Base-by-base conservation (phyloP, 805 yeast genomes). In the Schwanniomyces vanrijiae region DNA sequence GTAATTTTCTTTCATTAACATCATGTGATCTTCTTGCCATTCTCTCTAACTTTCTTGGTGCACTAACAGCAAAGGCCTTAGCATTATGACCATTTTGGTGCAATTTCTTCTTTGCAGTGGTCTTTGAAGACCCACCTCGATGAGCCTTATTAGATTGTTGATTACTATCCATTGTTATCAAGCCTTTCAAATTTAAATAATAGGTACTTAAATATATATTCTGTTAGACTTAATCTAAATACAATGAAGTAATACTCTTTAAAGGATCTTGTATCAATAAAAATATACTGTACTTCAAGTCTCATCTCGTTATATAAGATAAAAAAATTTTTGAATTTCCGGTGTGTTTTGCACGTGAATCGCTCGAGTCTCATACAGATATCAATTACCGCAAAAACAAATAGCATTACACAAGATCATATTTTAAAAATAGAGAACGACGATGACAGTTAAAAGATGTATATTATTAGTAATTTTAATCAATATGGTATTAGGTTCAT, bases 21-120 rank as follows among this genome's bases (percentile, higher is more conserved):
- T 94, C 99, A 53, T 86, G 86, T 5, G 95, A 69, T 64, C 99
- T 79, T 61, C 82, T 81, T 52, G 96, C 96, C 77, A 80, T 84
- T 52, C 87, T 78, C 55, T 88, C 90, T 65, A 91, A 76, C 65
- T 89, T 90, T 14, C 94, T 85, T 1, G 98, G 98, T 16, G 77
- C 77, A 37, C 65, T 60, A 16, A 72, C 75, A 5, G 76, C 77
- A 56, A 73, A 73, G 2, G 77, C 77, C 53, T 73, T 73, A 20
- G 61, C 66, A 51, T 73, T 73, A 45, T 66, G 72, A 20, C 97
- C 97, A 63, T 89, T 90, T 42, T 88, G 83, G 57, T 89, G 96
- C 53, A 90, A 75, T 73, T 90, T 89, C 78, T 88, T 84, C 75
- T 90, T 91, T 42, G 90, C 88, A 2, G 90, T 74, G 31, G 76